Base-by-base conservation (phyloP, 345 rosid species). In the Eucalyptus regnans region DNA sequence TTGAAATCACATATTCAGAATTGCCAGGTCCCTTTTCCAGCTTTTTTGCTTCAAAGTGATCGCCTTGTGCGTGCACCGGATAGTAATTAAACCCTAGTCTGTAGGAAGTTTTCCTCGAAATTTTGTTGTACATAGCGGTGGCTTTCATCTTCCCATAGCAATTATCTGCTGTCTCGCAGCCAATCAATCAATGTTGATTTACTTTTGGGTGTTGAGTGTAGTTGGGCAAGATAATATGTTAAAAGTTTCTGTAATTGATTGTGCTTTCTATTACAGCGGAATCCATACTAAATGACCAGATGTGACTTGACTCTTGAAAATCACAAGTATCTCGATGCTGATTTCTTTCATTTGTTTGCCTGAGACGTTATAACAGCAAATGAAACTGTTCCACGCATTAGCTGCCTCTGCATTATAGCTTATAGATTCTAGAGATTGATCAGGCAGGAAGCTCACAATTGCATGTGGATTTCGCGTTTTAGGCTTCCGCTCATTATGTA, bases 1-100 rank as follows among this genome's bases (percentile, higher is more conserved):
- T 94, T 97, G 84, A 98, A 97, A 93, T 92, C 90, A 11, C 99
- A 98, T 88, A 90, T 96, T 64, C 90, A 88, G 91, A 91, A 48
- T 86, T 98, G 99, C 62, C 87, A 41, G 88, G 90, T 94, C 66
- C 92, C 96, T 20, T 96, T 94, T 89, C 97, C 96, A 33, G 50
- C 92, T 22, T 71, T 86, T 60, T 88, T 96, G 86, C 95, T 90
- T 88, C 92, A 92, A 90, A 93, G 92, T 86, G 94, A 90, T 50
- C 91, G 92, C 12, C 89, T 96, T 18, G 79, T 94, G 48, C 50
- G 8, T 52, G 84, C 37, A 49, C 60, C 8, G 46, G 80, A 46
- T 31, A 46, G 64, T 25, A 14, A 37, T n/a, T 6, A 23, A 58
- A 29, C 50, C 44, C 10, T 0, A 3, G 54, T 33, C 52, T 20